phyloP scores from a whole-genome alignment of 768 basidiomycete species.

The Russula brevipes region DNA sequence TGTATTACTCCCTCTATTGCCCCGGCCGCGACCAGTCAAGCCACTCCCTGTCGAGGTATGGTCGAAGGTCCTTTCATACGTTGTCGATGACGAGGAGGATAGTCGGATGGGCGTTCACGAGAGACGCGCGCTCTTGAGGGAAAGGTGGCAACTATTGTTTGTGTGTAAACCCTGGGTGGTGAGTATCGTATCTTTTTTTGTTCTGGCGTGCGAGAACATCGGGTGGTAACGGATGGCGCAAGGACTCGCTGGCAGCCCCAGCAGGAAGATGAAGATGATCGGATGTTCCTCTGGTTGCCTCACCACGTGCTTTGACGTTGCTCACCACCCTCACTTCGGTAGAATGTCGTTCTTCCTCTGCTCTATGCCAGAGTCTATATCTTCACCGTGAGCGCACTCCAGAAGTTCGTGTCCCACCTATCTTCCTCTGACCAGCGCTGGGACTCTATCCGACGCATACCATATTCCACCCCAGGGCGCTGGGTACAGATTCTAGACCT shows the following conservation, averaged over 20 bases:
- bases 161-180: constrained; percentile 24
- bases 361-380: constrained; percentile 56
- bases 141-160: constrained; percentile 27
- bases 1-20: constrained; percentile 64
- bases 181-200: constrained; percentile 8
- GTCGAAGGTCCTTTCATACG: constrained; percentile 51
- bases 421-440: constrained; percentile 66
- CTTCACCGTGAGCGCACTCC: constrained; percentile 40
- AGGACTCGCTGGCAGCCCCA: not conserved
- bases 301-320: constrained; percentile 3
- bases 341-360: constrained; percentile 66
- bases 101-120: constrained; percentile 7
- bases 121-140: constrained; percentile 11
- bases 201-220: not conserved
- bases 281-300: not conserved
- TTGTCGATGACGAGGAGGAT: constrained; percentile 27
- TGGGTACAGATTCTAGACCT: constrained; percentile 80
- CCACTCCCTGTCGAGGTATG: constrained; percentile 68
- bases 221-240: not conserved
- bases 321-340: not conserved
- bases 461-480: constrained; percentile 81
- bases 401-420: constrained; percentile 55
- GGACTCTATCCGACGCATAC: constrained; percentile 85
- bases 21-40: constrained; percentile 44
- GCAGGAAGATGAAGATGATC: not conserved